Evolutionary conservation across 2,329 filamentous ascomycete species (phyloP).

Genomic region (Rhinocladiella mackenziei): DNA sequence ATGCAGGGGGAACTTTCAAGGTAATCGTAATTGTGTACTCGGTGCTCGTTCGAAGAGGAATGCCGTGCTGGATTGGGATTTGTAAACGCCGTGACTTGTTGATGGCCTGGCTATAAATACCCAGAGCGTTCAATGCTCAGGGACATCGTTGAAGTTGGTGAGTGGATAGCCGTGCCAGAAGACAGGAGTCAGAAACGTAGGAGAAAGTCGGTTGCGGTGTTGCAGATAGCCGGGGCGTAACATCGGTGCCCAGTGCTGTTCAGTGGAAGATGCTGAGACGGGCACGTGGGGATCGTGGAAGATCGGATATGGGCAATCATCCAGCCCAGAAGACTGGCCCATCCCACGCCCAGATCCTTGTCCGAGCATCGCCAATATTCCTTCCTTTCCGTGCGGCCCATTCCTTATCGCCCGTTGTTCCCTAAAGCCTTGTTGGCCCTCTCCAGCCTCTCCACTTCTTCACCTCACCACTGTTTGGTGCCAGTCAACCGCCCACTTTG

Average conservation of each 20-base stretch:
- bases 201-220: neutral
- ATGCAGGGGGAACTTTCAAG: no score
- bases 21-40: neutral
- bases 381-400: neutral
- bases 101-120: neutral
- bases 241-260: neutral
- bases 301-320: constrained; percentile 8
- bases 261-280: constrained; percentile 14
- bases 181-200: no score
- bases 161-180: neutral
- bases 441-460: constrained; percentile 6
- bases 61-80: neutral
- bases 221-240: neutral
- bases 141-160: no score
- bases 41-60: neutral
- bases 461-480: constrained; percentile 22
- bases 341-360: constrained; percentile 6
- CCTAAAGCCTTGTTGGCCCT: neutral
- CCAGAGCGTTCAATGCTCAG: neutral
- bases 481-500: constrained; percentile 19
- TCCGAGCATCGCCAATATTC: constrained; percentile 3
- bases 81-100: neutral
- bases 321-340: constrained; percentile 7
- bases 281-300: constrained; percentile 21
- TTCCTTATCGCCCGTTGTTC: neutral